Percentiles rank a stretch among this genome's conserved stretches.
Evolutionary conservation across 371 early-diverging fungal species (phyloP).

Genomic region (Batrachochytrium dendrobatidis): DNA sequence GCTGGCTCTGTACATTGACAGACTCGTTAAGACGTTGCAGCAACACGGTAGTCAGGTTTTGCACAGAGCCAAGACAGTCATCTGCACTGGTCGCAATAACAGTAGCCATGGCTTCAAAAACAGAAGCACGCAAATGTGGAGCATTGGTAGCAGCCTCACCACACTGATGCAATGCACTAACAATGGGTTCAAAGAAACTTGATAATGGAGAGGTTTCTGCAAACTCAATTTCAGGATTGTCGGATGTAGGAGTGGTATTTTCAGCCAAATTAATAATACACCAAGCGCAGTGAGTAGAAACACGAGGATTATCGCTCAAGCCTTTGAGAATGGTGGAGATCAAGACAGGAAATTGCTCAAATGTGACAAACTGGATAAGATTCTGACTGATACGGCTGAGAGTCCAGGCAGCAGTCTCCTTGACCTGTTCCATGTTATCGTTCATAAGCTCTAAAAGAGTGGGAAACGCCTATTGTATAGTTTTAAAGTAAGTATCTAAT

Average conservation of each 20-base stretch:
- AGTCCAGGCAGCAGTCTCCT: constrained; percentile 95
- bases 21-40: constrained; percentile 71
- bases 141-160: constrained; percentile 57
- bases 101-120: constrained; percentile 85
- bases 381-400: constrained; percentile 76
- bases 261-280: constrained; percentile 80
- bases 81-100: constrained; percentile 39
- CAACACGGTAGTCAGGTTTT: constrained; percentile 59
- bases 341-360: constrained; percentile 69
- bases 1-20: constrained; percentile 57
- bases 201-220: constrained; percentile 73
- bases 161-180: constrained; percentile 57
- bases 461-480: constrained; percentile 58
- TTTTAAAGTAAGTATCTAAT: not conserved
- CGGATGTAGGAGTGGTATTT: constrained; percentile 54
- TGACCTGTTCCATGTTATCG: constrained; percentile 77
- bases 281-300: constrained; percentile 90
- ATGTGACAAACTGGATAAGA: constrained; percentile 17
- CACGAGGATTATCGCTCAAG: constrained; percentile 74
- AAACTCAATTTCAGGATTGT: constrained; percentile 30
- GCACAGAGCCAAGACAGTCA: constrained; percentile 69
- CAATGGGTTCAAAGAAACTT: constrained; percentile 68
- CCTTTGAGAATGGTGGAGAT: constrained; percentile 72
- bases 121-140: constrained; percentile 77
- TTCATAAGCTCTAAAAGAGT: constrained; percentile 73